phyloP scores from a whole-genome alignment of 176 grass and related monocot species.

The Hyparrhenia diplandra region DNA sequence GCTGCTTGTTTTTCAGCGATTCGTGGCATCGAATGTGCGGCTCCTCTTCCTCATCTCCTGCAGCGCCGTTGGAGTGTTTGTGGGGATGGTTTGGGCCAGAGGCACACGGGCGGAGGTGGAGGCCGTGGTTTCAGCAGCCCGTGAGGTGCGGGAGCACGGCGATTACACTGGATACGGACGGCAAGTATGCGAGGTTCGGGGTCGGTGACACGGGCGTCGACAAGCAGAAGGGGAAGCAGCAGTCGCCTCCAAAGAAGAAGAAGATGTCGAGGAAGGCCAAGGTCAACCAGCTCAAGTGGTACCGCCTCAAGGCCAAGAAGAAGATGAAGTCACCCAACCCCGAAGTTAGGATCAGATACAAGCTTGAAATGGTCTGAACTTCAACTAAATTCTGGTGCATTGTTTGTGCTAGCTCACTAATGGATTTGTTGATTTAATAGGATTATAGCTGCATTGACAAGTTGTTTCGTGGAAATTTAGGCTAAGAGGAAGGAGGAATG shows the following conservation, averaged over 20 bases:
- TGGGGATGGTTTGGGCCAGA: not conserved
- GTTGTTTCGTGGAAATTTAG: slow-evolving; percentile 21
- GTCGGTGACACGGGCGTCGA: not conserved
- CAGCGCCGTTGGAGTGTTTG: not conserved
- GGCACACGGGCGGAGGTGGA: not conserved
- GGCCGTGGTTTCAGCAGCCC: slow-evolving; percentile 10
- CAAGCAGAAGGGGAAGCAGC: slow-evolving; percentile 6
- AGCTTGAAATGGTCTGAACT: slow-evolving; percentile 41
- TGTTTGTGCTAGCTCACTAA: not conserved
- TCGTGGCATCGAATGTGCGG: not conserved
- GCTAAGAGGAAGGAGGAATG: slow-evolving; percentile 85
- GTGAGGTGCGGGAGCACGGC: slow-evolving; percentile 33
- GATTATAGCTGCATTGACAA: not conserved
- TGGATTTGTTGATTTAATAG: not conserved
- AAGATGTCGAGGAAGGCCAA: slow-evolving; percentile 78
- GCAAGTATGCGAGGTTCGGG: slow-evolving; percentile 43
- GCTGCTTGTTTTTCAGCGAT: slow-evolving; percentile 20
- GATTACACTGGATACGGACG: slow-evolving; percentile 39
- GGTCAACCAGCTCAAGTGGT: slow-evolving; percentile 79
- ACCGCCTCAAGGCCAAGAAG: slow-evolving; percentile 74
- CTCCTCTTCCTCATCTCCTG: not conserved
- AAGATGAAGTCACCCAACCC: slow-evolving; percentile 79
- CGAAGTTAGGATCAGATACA: slow-evolving; percentile 82
- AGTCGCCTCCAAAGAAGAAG: slow-evolving; percentile 7
- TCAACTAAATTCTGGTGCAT: not conserved